These are phyloP conservation scores for Candida sp. DNA, from an alignment of 1,139 yeast species.

Conservation along the genomic window DNA sequence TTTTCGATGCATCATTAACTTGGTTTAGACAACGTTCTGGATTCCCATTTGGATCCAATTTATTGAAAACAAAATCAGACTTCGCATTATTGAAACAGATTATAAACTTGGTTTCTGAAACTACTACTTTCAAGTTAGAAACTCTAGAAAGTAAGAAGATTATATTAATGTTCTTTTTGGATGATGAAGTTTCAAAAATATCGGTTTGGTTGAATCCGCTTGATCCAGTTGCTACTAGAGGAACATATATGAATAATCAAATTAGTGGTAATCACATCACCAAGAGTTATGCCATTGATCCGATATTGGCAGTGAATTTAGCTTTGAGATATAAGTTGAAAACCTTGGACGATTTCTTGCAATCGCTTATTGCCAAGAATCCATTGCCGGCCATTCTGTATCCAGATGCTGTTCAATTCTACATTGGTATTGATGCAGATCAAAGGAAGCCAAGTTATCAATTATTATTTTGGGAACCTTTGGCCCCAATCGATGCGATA, in stretches of 20 bases:
- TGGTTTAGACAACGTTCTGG: slow-evolving; percentile 71
- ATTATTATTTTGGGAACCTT: slow-evolving; percentile 71
- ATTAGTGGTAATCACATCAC: slow-evolving; percentile 33
- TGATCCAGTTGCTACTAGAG: slow-evolving; percentile 41
- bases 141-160: slow-evolving; percentile 43
- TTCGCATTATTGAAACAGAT: slow-evolving; percentile 54
- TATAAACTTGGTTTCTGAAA: slow-evolving; percentile 29
- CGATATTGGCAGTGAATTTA: slow-evolving; percentile 71
- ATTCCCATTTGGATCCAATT: slow-evolving; percentile 86
- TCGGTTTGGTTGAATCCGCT: slow-evolving; percentile 80
- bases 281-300: slow-evolving; percentile 66
- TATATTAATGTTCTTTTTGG: slow-evolving; percentile 59
- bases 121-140: slow-evolving; percentile 19
- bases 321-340: slow-evolving; percentile 54
- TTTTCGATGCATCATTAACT: slow-evolving; percentile 65
- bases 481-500: slow-evolving; percentile 83
- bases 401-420: slow-evolving; percentile 63
- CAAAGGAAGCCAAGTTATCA: slow-evolving; percentile 32
- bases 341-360: slow-evolving; percentile 42
- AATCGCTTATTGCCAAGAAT: slow-evolving; percentile 43
- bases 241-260: slow-evolving; percentile 28
- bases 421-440: slow-evolving; percentile 46
- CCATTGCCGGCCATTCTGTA: slow-evolving; percentile 63
- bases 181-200: slow-evolving; percentile 71
- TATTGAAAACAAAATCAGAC: slow-evolving; percentile 69